These are phyloP conservation scores for Aureobasidium uvarum DNA, from an alignment of 2,329 filamentous ascomycete species.

Conservation along the genomic window DNA sequence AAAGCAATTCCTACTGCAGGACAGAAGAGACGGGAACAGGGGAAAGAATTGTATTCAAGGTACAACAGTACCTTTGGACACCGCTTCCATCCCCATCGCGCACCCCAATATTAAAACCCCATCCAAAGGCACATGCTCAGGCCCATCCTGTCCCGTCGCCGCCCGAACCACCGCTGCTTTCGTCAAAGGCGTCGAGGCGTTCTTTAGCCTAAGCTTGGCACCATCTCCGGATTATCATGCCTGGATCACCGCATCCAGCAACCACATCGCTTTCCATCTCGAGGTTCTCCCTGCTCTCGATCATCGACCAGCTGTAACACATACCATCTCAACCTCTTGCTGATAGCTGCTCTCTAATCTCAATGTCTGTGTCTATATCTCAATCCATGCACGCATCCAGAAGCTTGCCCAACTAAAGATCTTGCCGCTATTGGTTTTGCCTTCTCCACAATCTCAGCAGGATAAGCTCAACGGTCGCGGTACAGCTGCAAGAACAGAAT, in stretches of 20 bases:
- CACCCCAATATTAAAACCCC: neutral
- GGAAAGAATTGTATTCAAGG: conserved; percentile 1
- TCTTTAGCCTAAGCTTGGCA: conserved; percentile 5
- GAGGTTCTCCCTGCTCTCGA: neutral
- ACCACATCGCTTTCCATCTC: neutral
- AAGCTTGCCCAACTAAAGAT: conserved; percentile 5
- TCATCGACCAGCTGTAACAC: too few relatives aligned
- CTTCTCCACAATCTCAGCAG: conserved; percentile 20
- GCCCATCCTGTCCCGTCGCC: conserved; percentile 13
- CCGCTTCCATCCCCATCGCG: conserved; percentile 7
- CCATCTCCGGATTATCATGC: neutral
- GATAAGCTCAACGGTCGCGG: conserved; percentile 12
- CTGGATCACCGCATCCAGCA: neutral
- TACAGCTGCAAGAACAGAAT: neutral
- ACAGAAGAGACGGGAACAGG: neutral
- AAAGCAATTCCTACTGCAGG: neutral
- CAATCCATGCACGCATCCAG: neutral
- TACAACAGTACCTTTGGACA: conserved; percentile 16
- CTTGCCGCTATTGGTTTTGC: conserved; percentile 14
- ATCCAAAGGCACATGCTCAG: neutral
- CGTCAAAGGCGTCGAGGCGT: conserved; percentile 17
- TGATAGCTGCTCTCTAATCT: neutral
- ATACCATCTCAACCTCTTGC: neutral
- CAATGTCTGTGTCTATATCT: neutral
- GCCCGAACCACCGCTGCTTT: conserved; percentile 13